Evolutionary conservation across 148 eudicot genomes (phyloP), one percentile per base, ranked within the genome.

Genomic region (Rhododendron vialii): DNA sequence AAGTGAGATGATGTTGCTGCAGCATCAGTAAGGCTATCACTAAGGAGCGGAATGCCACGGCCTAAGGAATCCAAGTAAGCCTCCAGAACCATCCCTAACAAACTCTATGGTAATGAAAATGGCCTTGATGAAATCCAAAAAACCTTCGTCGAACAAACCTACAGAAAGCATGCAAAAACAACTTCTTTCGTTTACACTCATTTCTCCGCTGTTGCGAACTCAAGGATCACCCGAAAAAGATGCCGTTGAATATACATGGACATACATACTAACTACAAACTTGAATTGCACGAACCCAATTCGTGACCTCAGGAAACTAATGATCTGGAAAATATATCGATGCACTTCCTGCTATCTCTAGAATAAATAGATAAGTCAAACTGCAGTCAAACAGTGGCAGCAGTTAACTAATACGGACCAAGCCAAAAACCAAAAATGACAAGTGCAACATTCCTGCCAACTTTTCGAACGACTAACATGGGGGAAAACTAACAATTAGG

Each of bases 21-120:
- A 75, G 79, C 79, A 7, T 75, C 79, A 7, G 81, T 10, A 12
- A 24, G 76, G 55, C 85, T 36, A 48, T 83, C 84, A 74, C 87
- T 88, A 50, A 78, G 82, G 61, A 65, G 51, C 59, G 82, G 67
- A 22, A 85, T 67, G 17, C 24, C 33, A 55, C 89, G 82, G 84
- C 45, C 83, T 43, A 78, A 78, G 15, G 86, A 88, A 67, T 80
- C 81, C 59, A 78, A 57, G 67, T 84, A 84, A 17, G 71, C 74
- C 83, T 87, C 83, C 51, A 67, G 55, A 78, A 33, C 51, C 89
- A 89, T 92, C 65, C 22, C 30, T 78, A 45, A 78, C 51, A 17
- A 33, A 75, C 79, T 38, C 79, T 38, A 18, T 22, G 28, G 30
- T 43, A 53, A 78, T 78, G 81, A 78, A 77, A 77, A 45, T 20